These are phyloP conservation scores for Coemansia sp. DNA, from an alignment of 192 early-diverging fungal species.

Conservation along the genomic window DNA sequence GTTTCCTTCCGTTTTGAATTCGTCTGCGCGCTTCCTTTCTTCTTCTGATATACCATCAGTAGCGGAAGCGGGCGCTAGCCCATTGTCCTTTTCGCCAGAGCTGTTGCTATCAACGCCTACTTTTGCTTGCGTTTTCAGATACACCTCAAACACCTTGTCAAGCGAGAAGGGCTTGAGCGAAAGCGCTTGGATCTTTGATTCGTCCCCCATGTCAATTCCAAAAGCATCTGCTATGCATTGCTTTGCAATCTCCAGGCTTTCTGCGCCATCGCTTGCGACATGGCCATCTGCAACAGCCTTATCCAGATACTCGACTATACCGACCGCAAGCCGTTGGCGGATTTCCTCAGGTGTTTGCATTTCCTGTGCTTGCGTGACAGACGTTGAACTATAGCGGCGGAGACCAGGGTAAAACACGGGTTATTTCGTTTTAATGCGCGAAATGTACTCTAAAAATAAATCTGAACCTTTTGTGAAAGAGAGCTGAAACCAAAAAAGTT, in stretches of 20 bases:
- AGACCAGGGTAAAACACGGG: neutral
- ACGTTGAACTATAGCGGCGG: neutral
- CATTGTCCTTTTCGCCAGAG: neutral
- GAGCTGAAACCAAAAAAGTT: neutral
- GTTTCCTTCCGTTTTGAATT: constrained; percentile 85
- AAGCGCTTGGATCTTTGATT: constrained; percentile 62
- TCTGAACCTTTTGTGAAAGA: neutral
- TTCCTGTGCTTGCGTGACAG: neutral
- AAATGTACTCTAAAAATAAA: constrained; percentile 3
- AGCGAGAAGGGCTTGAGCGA: constrained; percentile 86
- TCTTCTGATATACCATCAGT: constrained; percentile 52
- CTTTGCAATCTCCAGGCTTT: constrained; percentile 73
- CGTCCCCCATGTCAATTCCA: constrained; percentile 76
- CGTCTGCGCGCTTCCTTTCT: constrained; percentile 81
- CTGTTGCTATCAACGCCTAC: constrained; percentile 27
- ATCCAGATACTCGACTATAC: constrained; percentile 52
- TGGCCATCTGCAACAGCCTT: constrained; percentile 44
- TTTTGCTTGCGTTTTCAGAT: constrained; percentile 80
- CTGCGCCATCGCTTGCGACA: constrained; percentile 45
- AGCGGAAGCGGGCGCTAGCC: constrained; percentile 5
- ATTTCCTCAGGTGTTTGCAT: constrained; percentile 24
- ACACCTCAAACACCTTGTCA: constrained; percentile 86
- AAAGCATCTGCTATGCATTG: constrained; percentile 96
- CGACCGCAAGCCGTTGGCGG: constrained; percentile 44
- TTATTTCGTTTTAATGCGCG: neutral